Conservation (phyloP, 2,329 filamentous ascomycete species). For the Corniculantispora saksenae region DNA sequence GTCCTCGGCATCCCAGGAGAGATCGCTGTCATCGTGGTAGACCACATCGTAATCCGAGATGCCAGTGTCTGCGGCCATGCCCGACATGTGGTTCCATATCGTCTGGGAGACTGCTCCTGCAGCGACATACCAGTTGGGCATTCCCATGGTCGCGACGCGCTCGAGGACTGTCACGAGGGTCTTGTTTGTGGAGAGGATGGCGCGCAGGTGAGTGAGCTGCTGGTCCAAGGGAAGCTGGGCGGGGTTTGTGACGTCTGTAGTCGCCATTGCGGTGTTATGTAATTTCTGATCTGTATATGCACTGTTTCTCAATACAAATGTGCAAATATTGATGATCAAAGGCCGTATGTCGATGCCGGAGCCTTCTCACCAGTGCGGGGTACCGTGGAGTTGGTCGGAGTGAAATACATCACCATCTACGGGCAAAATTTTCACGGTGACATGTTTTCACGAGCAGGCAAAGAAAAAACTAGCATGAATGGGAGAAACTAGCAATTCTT, state of each 20-base stretch:
- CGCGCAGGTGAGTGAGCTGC: constrained; percentile 28
- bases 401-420: background rate
- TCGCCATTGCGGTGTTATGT: background rate
- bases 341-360: background rate
- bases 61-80: constrained; percentile 32
- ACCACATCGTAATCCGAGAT: constrained; percentile 41
- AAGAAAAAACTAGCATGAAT: background rate
- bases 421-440: background rate
- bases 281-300: background rate
- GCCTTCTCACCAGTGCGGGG: background rate
- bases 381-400: background rate
- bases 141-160: constrained; percentile 28
- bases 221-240: constrained; percentile 29
- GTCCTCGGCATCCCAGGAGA: constrained; percentile 41
- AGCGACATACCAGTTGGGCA: constrained; percentile 39
- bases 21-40: constrained; percentile 35
- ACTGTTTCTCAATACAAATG: background rate
- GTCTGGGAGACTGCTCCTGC: constrained; percentile 39
- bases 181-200: constrained; percentile 29
- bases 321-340: background rate
- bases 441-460: background rate
- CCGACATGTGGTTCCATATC: constrained; percentile 38
- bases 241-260: constrained; percentile 20
- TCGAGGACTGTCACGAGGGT: constrained; percentile 32
- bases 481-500: no score